Evolutionary conservation across 75 land plant genomes (phyloP), one percentile per base, ranked within the genome.

Genomic region (Sequoia sempervirens): DNA sequence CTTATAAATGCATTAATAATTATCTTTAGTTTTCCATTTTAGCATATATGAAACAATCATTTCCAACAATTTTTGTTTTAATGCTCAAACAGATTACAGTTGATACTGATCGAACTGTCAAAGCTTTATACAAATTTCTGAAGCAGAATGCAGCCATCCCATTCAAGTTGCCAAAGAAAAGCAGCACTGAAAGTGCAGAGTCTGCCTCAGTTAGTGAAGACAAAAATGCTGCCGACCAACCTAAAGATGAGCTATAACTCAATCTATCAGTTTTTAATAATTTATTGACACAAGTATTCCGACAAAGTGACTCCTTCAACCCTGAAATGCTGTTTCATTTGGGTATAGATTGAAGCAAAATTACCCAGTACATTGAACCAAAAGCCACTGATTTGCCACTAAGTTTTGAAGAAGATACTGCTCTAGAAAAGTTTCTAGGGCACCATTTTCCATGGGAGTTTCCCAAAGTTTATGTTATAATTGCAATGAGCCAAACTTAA

Each of bases 101-200:
- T 32, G 99, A 95, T 12, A 78, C 85, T 1, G 98, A 97, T 28
- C 89, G 98, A 20, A 95, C 96, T 10, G 96, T 95, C 32, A 92
- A 92, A 69, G 92, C 88, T 23, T 89, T 97, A n/a, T 95, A 95
- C 87, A 93, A 97, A 79, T 97, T 97, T 86, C 84, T 97, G 75
- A 97, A 94, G 91, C 89, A 91, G 85, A 85, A 97, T 87, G 96
- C 94, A 36, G 86, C 96, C 20, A 95, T 95, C 84, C 99, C 99
- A 43, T 97, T 97, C 81, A 91, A 95, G 72, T 86, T 95, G 80
- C 94, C 95, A 80, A 95, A 91, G 83, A 78, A 78, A 45, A 78
- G 50, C 80, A 45, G 11, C 20, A 45, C 47, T n/a, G 80, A 43
- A n/a, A 78, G 50, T 78, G 80, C 23, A 26, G 8, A 78, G 23